phyloP scores from a whole-genome alignment of 805 yeast genomes.

The Yarrowia keelungensis region DNA sequence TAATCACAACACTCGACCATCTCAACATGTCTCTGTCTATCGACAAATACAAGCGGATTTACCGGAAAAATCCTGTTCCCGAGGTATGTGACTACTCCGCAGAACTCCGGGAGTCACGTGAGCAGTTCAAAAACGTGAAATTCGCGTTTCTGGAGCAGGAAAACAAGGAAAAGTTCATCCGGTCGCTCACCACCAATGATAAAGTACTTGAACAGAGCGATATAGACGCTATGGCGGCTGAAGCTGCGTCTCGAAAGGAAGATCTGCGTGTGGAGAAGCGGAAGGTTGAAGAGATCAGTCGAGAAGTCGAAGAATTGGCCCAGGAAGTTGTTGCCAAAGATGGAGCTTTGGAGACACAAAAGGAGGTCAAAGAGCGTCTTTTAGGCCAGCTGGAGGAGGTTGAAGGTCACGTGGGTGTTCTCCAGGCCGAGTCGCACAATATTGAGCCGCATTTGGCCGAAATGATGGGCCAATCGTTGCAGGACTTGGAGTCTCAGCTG shows the following conservation, averaged over 20 bases:
- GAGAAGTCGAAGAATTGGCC: conserved; percentile 13
- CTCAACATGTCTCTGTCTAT: conserved; percentile 19
- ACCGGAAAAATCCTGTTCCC: conserved; percentile 4
- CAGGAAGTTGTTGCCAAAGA: conserved; percentile 10
- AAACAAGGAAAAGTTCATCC: conserved; percentile 69
- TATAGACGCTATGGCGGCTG: conserved; percentile 26
- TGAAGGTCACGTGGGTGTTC: not conserved
- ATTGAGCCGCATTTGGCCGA: not conserved
- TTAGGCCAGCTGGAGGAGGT: not conserved
- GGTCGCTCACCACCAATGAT: conserved; percentile 45
- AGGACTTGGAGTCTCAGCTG: conserved; percentile 3
- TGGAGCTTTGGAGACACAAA: not conserved
- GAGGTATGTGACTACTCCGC: conserved; percentile 20
- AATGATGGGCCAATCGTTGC: conserved; percentile 21
- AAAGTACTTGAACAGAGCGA: conserved; percentile 25
- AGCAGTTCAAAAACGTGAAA: conserved; percentile 60
- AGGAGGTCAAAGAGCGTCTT: not conserved
- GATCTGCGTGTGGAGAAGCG: conserved; percentile 13
- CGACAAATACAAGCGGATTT: conserved; percentile 33
- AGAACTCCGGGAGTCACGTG: conserved; percentile 41
- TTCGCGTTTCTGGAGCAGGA: conserved; percentile 75
- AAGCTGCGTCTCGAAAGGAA: conserved; percentile 2
- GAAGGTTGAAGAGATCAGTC: conserved; percentile 15
- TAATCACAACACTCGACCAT: too few species aligned
- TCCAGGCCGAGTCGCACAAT: not conserved